Evolutionary conservation across 345 rosid genomes (phyloP).

Genomic region (Cochlearia excelsa): DNA sequence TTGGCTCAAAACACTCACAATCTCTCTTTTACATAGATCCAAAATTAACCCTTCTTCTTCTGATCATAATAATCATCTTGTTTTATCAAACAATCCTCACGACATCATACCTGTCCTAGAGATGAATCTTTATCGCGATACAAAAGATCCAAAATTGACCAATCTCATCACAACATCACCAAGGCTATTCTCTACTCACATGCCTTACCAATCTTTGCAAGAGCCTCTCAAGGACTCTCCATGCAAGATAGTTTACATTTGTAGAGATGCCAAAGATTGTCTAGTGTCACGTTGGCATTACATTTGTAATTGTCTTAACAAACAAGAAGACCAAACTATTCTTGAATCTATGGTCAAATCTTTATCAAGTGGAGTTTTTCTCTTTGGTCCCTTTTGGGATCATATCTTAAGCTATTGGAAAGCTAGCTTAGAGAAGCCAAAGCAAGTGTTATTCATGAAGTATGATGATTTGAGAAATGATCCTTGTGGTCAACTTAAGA

Average conservation of each 20-base stretch:
- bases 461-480: constrained; percentile 43
- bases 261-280: no score
- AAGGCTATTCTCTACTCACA: constrained; percentile 40
- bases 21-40: no score
- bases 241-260: no score
- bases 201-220: no score
- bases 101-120: constrained; percentile 47
- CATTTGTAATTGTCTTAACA: no score
- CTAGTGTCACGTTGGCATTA: no score
- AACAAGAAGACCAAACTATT: background rate
- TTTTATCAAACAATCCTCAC: constrained; percentile 44
- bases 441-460: constrained; percentile 40
- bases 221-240: no score
- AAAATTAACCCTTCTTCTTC: no score
- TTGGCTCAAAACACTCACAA: constrained; percentile 25
- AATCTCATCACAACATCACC: constrained; percentile 24
- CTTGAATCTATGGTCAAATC: constrained; percentile 38
- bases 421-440: constrained; percentile 40
- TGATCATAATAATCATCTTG: constrained; percentile 21
- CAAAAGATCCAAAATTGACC: no score
- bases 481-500: constrained; percentile 31
- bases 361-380: constrained; percentile 41
- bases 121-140: background rate
- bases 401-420: constrained; percentile 47
- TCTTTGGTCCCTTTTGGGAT: constrained; percentile 52